These are phyloP conservation scores for Neurospora sp. DNA, from an alignment of 495 filamentous ascomycete species.

Conservation along the genomic window DNA sequence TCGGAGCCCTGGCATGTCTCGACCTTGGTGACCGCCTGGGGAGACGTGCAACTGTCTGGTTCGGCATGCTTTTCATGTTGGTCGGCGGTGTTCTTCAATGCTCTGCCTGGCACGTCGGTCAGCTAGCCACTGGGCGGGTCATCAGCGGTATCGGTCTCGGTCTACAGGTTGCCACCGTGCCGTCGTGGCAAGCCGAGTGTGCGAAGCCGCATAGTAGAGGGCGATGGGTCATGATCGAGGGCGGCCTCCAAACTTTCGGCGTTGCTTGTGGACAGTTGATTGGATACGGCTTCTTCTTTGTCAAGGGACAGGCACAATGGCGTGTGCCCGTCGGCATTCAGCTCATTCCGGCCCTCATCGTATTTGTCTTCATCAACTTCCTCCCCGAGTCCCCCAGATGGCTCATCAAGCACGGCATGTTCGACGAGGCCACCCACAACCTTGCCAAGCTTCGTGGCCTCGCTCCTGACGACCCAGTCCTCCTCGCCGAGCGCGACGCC, in stretches of 20 bases:
- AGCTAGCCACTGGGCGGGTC: constrained; percentile 48
- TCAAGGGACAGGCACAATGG: constrained; percentile 27
- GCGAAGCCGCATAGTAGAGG: constrained; percentile 52
- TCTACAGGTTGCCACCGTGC: constrained; percentile 47
- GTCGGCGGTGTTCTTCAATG: constrained; percentile 49
- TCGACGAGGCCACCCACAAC: constrained; percentile 13
- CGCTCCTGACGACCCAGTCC: constrained; percentile 2
- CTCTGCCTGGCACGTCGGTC: constrained; percentile 41
- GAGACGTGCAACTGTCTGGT: constrained; percentile 39
- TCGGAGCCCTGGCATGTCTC: constrained; percentile 47
- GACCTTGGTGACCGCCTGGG: constrained; percentile 46
- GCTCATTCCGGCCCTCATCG: constrained; percentile 56
- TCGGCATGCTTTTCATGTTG: constrained; percentile 43
- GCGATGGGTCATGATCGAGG: constrained; percentile 57
- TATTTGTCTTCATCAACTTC: constrained; percentile 58
- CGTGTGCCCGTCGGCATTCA: constrained; percentile 70
- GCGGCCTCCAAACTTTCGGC: constrained; percentile 53
- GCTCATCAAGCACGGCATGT: constrained; percentile 38
- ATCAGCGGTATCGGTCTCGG: constrained; percentile 51
- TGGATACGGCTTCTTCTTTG: constrained; percentile 41
- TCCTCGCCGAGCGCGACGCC: neutral
- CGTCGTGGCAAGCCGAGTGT: constrained; percentile 56
- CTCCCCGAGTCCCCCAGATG: constrained; percentile 66
- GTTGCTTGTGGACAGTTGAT: constrained; percentile 58
- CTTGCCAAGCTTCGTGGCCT: constrained; percentile 11